Percentiles rank a stretch among this genome's conserved stretches.
Conservation (phyloP, 176 grass and related monocot species). For the Ananas comosus region DNA sequence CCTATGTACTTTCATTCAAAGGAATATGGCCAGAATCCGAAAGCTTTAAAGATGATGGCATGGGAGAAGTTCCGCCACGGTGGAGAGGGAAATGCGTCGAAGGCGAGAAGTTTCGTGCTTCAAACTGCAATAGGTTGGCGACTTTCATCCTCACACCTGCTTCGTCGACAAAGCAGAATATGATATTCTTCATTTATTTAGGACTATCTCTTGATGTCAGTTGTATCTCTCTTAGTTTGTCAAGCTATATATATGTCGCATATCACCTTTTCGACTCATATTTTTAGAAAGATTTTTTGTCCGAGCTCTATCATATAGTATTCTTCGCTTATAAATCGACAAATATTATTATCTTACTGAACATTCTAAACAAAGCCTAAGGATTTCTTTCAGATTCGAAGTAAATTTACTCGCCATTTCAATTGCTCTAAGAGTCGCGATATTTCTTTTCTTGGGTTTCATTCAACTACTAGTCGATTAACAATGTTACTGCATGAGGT, state of each 20-base stretch:
- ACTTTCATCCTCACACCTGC: background rate
- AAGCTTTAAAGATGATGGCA: constrained; percentile 65
- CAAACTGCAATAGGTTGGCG: constrained; percentile 82
- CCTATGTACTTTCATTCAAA: constrained; percentile 20
- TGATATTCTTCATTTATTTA: no score
- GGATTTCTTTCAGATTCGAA: background rate
- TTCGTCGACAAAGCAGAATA: no score
- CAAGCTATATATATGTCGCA: no score
- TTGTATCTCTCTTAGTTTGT: no score
- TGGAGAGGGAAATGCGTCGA: constrained; percentile 76
- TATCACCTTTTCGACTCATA: no score
- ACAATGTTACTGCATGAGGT: no score
- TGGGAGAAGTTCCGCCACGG: constrained; percentile 50
- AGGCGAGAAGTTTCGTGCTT: constrained; percentile 70
- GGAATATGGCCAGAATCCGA: constrained; percentile 96
- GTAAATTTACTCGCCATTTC: background rate
- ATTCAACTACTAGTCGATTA: background rate
- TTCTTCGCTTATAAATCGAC: background rate
- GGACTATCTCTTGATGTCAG: no score
- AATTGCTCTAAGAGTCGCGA: background rate
- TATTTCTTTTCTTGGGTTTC: background rate
- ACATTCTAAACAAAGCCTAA: background rate
- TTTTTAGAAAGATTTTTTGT: no score
- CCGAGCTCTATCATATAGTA: no score
- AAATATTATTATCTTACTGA: background rate